These are phyloP conservation scores for Periglandula ipomoeae DNA, from an alignment of 2,329 filamentous ascomycete species.

Conservation along the genomic window DNA sequence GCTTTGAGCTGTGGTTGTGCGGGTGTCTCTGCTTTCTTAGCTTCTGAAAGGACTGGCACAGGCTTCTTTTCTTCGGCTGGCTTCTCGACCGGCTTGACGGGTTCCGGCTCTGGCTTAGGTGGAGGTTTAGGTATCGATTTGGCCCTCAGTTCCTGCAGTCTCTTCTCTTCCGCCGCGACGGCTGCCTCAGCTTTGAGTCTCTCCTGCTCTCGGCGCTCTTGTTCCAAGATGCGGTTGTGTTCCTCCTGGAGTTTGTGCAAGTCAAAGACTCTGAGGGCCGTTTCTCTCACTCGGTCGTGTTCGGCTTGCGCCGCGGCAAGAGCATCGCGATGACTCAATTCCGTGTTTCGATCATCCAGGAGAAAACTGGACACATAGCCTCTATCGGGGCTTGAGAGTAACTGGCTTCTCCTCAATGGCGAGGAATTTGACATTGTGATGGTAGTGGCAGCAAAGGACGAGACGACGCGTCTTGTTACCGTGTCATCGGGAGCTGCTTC, in stretches of 20 bases:
- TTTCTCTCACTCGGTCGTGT: constrained; percentile 54
- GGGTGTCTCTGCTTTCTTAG: constrained; percentile 12
- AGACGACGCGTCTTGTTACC: not conserved
- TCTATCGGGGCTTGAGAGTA: constrained; percentile 32
- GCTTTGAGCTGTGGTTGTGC: constrained; percentile 5
- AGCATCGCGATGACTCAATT: constrained; percentile 54
- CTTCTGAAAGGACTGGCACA: constrained; percentile 4
- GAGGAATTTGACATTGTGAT: constrained; percentile 35
- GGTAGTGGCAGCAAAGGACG: not conserved
- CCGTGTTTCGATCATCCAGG: constrained; percentile 50
- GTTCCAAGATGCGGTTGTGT: constrained; percentile 31
- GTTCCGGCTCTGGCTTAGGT: constrained; percentile 21
- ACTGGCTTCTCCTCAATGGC: constrained; percentile 28
- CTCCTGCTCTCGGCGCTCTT: constrained; percentile 37
- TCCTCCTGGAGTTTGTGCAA: constrained; percentile 38
- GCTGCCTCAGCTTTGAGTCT: constrained; percentile 35
- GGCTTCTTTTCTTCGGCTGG: not conserved
- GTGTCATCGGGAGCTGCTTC: not conserved
- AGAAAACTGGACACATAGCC: constrained; percentile 52
- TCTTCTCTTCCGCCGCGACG: constrained; percentile 37
- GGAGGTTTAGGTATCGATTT: constrained; percentile 36
- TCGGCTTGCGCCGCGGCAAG: constrained; percentile 56
- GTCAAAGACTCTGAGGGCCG: constrained; percentile 38
- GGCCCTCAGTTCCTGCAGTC: constrained; percentile 36
- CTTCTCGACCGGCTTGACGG: constrained; percentile 6